Evolutionary conservation across 2,329 filamentous ascomycete genomes (phyloP).

Genomic region (Eurotiales sp.): DNA sequence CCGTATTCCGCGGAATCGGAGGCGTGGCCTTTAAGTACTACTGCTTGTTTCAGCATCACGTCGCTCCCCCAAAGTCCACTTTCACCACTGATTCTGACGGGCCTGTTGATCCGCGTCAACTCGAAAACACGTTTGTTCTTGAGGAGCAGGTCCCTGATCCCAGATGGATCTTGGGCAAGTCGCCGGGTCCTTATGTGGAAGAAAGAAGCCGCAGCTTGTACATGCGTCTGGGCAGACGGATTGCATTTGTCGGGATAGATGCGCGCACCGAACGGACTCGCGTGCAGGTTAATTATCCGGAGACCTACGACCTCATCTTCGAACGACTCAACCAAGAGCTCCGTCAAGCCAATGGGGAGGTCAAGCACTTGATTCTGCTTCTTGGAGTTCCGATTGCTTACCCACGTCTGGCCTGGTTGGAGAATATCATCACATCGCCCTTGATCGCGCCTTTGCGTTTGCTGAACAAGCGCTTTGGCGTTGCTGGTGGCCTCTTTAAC

Average conservation of each 20-base stretch:
- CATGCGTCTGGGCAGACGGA: constrained; percentile 61
- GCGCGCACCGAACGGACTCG: constrained; percentile 72
- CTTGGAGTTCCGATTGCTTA: constrained; percentile 69
- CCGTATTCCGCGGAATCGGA: constrained; percentile 63
- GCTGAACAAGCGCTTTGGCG: constrained; percentile 82
- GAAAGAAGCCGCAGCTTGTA: constrained; percentile 60
- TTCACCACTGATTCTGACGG: constrained; percentile 71
- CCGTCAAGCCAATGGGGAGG: constrained; percentile 47
- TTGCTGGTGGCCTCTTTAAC: constrained; percentile 85
- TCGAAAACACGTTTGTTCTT: constrained; percentile 70
- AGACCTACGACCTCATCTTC: constrained; percentile 62
- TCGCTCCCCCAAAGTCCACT: constrained; percentile 78
- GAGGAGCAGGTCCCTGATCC: constrained; percentile 57
- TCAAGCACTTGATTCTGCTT: constrained; percentile 61
- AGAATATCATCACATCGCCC: constrained; percentile 84
- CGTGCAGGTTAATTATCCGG: constrained; percentile 83
- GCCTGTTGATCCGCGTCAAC: constrained; percentile 63
- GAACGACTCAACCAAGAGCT: constrained; percentile 52
- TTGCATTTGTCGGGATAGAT: constrained; percentile 60
- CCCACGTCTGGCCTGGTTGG: constrained; percentile 85
- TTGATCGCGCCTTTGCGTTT: constrained; percentile 85
- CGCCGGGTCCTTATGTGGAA: constrained; percentile 65
- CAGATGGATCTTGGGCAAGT: constrained; percentile 74
- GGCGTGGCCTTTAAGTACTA: constrained; percentile 59
- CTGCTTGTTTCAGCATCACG: constrained; percentile 67